These are phyloP conservation scores for Globisporangium recalcitrans DNA, from an alignment of 352 stramenopile species.

Conservation along the genomic window DNA sequence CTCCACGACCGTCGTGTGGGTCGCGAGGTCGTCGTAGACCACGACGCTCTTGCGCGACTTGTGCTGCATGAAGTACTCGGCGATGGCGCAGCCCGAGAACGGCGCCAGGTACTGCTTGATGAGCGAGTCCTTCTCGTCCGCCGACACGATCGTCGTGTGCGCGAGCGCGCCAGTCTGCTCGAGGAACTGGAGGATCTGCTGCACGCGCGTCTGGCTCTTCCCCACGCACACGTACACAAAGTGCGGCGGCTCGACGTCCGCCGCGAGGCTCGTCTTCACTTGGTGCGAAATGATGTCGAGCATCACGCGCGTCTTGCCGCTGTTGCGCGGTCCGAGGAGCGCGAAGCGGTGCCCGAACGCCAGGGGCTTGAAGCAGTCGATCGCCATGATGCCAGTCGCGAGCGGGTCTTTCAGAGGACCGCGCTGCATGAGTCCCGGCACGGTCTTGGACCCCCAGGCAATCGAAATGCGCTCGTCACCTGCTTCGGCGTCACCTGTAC, in stretches of 20 bases:
- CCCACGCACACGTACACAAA: constrained; percentile 74
- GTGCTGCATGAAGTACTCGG: constrained; percentile 63
- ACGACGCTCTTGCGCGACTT: constrained; percentile 52
- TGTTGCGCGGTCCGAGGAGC: constrained; percentile 58
- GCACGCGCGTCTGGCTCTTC: constrained; percentile 51
- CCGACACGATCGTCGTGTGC: constrained; percentile 65
- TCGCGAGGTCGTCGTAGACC: constrained; percentile 76
- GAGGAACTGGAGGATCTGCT: constrained; percentile 62
- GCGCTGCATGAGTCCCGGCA: constrained; percentile 61
- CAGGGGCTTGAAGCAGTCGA: constrained; percentile 77
- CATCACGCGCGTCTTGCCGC: constrained; percentile 63
- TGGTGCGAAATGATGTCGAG: constrained; percentile 67
- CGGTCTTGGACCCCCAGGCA: constrained; percentile 50
- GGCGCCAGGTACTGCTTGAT: constrained; percentile 78
- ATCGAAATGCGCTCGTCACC: constrained; percentile 29
- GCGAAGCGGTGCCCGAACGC: constrained; percentile 65
- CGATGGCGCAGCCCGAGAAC: constrained; percentile 72
- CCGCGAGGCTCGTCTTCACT: constrained; percentile 26
- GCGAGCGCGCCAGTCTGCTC: constrained; percentile 32
- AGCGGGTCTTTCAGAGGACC: constrained; percentile 45
- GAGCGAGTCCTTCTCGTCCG: constrained; percentile 57
- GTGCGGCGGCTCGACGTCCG: constrained; percentile 38
- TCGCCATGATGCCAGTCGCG: constrained; percentile 54
- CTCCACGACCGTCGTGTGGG: constrained; percentile 69
- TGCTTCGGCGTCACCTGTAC: not conserved